Conservation (phyloP, 2,329 filamentous ascomycete genomes). For the Endocalyx cinctus region DNA sequence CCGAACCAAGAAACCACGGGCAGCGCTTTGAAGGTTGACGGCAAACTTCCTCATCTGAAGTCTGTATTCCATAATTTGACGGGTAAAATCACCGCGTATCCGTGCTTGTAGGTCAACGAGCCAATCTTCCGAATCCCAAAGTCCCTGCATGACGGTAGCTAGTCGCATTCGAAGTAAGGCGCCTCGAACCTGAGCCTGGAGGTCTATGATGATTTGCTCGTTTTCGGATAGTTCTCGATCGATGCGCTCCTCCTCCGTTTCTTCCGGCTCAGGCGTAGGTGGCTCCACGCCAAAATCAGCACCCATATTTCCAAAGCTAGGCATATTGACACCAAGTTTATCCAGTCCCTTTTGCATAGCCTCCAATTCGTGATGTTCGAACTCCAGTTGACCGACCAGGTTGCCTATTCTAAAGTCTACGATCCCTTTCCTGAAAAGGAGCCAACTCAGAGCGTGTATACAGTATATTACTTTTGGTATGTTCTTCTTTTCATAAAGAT, state of each 20-base stretch:
- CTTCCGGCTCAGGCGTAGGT: conserved; percentile 68
- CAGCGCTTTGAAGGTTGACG: conserved; percentile 70
- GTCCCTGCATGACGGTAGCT: conserved; percentile 75
- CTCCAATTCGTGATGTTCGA: conserved; percentile 95
- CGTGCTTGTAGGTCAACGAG: conserved; percentile 80
- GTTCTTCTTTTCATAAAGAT: conserved; percentile 99
- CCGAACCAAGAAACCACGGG: conserved; percentile 71
- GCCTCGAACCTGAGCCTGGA: conserved; percentile 84
- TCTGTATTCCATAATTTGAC: conserved; percentile 78
- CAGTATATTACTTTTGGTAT: conserved; percentile 99
- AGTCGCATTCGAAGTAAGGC: conserved; percentile 73
- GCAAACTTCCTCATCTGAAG: conserved; percentile 80
- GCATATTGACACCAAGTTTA: conserved; percentile 92
- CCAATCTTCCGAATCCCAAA: conserved; percentile 81
- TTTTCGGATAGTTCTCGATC: conserved; percentile 77
- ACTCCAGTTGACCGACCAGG: conserved; percentile 90
- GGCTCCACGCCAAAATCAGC: conserved; percentile 87
- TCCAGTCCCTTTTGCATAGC: conserved; percentile 96
- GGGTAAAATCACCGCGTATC: conserved; percentile 80
- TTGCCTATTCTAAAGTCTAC: conserved; percentile 96
- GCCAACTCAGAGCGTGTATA: conserved; percentile 93
- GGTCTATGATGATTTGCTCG: conserved; percentile 65
- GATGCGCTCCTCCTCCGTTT: conserved; percentile 86
- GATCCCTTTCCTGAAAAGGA: conserved; percentile 92
- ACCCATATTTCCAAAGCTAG: conserved; percentile 95